Base-by-base conservation (phyloP, 441 rosid species). In the Iberis amara region DNA sequence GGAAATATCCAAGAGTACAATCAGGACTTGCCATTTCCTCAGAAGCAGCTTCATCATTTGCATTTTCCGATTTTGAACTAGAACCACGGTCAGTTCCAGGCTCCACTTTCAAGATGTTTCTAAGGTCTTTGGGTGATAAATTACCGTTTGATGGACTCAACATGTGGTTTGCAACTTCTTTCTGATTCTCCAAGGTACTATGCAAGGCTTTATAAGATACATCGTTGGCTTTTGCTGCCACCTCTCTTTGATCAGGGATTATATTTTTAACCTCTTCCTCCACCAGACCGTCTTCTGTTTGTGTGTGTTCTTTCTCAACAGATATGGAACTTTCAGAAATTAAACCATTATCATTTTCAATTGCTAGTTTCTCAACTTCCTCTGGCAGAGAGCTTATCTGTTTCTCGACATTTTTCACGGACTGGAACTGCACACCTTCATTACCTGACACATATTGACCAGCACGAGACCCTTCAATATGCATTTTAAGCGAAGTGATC, bases 401-500 rank as follows among this genome's bases (percentile, higher is more conserved):
- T 78, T 85, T 79, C 66, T 61, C 66, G 59, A 69, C 77, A 62
- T 63, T 83, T 36, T 80, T 87, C 43, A 57, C 57, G 39, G 83
- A 55, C 32, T 76, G 87, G 45, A 74, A 69, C 58, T 75, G 83
- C 59, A 56, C 68, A 38, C 65, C 68, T 69, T 83, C 82, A 71
- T 52, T 63, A 46, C 67, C 60, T 39, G 71, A 65, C 44, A 60
- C 32, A 70, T 68, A 72, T 67, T 56, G 74, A 43, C 71, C 77
- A 59, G 83, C 77, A 69, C 61, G 77, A 69, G 76, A 83, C 68
- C 94, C 94, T 74, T 85, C 98, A 11, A 91, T 76, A 49, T 82
- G 86, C 96, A 85, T 80, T 75, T 88, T 91, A 63, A 88, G 76
- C 71, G 91, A 68, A 51, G 96, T 85, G 48, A 91, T 85, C 73